Base-by-base conservation (phyloP, 1,284 basidiomycete species). In the Leccinum pachyderme region DNA sequence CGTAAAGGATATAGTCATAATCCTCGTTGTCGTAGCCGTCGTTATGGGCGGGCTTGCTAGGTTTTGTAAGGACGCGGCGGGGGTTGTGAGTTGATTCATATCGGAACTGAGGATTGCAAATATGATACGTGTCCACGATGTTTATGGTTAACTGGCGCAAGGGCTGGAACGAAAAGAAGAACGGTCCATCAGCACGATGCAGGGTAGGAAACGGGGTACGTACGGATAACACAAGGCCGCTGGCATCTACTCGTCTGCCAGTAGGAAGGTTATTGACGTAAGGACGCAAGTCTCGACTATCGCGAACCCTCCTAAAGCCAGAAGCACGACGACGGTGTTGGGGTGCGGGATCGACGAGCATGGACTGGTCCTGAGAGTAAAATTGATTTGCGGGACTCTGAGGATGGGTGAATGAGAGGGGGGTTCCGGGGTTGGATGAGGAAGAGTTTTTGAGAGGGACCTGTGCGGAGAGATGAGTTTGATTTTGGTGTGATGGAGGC, bases 11-110 rank as follows among this genome's bases (percentile, higher is more conserved):
- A 65, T 98, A 98, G 71, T 98, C 95, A 67, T 93, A 95, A 70
- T 98, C 95, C 65, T 97, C 95, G 63, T 98, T 98, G 73, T 98
- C 95, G 63, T 88, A 95, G 1, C 95, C 95, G 58, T 97, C 93
- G 68, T 98, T 98, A 71, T 95, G 90, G 0, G 83, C 80, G 0
- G 93, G 91, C 71, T 96, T 96, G 77, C 91, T 93, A 37, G 95
- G 95, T 74, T 98, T 98, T 27, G 95, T 98, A 59, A 98, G 80
- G 11, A 98, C 95, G 48, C 95, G 84, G 48, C 95, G 82, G 5
- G 95, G 95, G 73, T 98, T 98, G 70, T 93, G 90, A 5, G 89
- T 78, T 11, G 91, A 89, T 73, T 97, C 95, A 72, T 98, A 98
- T 68, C 88, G 84, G 80, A 96, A 98, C 59, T 83, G 77, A 6